phyloP scores from a whole-genome alignment of 2,329 filamentous ascomycete species.

The Pseudopithomyces chartarum region DNA sequence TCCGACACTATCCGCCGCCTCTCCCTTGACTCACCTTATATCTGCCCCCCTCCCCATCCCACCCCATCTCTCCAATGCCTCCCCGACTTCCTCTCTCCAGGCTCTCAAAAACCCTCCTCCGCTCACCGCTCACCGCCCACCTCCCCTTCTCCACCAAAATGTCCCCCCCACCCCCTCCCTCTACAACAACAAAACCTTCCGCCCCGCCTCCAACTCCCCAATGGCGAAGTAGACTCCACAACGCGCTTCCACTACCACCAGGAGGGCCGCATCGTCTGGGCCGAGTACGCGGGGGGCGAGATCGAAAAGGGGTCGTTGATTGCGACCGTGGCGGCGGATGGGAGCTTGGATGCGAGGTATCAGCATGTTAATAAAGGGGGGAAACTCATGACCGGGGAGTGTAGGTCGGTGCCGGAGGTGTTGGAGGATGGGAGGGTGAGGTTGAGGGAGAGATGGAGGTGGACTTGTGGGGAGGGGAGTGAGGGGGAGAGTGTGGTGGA shows the following conservation, averaged over 20 bases:
- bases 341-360: slow-evolving; percentile 5
- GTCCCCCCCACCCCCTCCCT: background rate
- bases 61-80: background rate
- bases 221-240: slow-evolving; percentile 7
- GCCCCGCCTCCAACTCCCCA: background rate
- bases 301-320: slow-evolving; percentile 1
- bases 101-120: background rate
- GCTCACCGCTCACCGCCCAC: background rate
- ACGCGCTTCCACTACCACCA: slow-evolving; percentile 8
- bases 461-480: slow-evolving; percentile 1
- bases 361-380: slow-evolving; percentile 6
- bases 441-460: slow-evolving; percentile 5
- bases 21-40: background rate
- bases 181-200: slow-evolving; percentile 8
- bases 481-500: slow-evolving; percentile 7
- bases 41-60: background rate
- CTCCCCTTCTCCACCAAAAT: background rate
- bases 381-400: slow-evolving; percentile 6
- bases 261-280: slow-evolving; percentile 2
- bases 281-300: background rate
- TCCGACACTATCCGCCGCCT: background rate
- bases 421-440: slow-evolving; percentile 5
- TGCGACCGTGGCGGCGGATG: slow-evolving; percentile 2
- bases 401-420: background rate
- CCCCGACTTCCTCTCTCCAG: background rate